phyloP scores from a whole-genome alignment of 495 filamentous ascomycete species.

The Gamarada debralockiae region DNA sequence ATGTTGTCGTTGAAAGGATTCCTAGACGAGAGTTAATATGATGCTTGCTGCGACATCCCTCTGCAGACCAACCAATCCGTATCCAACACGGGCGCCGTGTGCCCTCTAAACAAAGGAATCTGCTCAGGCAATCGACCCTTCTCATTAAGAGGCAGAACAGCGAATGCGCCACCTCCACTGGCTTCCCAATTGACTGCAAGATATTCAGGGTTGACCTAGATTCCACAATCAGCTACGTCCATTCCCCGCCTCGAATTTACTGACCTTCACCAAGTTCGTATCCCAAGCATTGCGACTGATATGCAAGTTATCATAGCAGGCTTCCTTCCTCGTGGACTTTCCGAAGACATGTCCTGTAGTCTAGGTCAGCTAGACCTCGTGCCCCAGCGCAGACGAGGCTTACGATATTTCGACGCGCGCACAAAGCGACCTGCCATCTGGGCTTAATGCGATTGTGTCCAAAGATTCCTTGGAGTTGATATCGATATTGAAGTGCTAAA shows the following conservation, averaged over 20 bases:
- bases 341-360: slow-evolving; percentile 92
- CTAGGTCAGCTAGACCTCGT: slow-evolving; percentile 19
- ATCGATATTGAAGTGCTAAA: slow-evolving; percentile 10
- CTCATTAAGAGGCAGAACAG: slow-evolving; percentile 89
- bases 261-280: slow-evolving; percentile 93
- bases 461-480: not conserved
- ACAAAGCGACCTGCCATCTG: slow-evolving; percentile 95
- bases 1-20: slow-evolving; percentile 92
- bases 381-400: slow-evolving; percentile 35
- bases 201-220: slow-evolving; percentile 89
- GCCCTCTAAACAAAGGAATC: slow-evolving; percentile 91
- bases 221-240: slow-evolving; percentile 13
- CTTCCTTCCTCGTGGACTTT: slow-evolving; percentile 85
- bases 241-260: slow-evolving; percentile 16
- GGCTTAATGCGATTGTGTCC: not conserved
- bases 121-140: slow-evolving; percentile 85
- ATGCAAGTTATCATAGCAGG: slow-evolving; percentile 91
- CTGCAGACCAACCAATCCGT: slow-evolving; percentile 79
- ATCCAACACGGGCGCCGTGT: slow-evolving; percentile 92
- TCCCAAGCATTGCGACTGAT: slow-evolving; percentile 99
- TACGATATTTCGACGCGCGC: slow-evolving; percentile 97
- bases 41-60: slow-evolving; percentile 11
- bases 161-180: slow-evolving; percentile 93
- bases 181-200: slow-evolving; percentile 98
- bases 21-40: slow-evolving; percentile 49